Percentiles rank a stretch among this genome's conserved stretches.
These are phyloP conservation scores for Ophiostoma sp. DNA, from an alignment of 2,329 filamentous ascomycete species.

Conservation along the genomic window DNA sequence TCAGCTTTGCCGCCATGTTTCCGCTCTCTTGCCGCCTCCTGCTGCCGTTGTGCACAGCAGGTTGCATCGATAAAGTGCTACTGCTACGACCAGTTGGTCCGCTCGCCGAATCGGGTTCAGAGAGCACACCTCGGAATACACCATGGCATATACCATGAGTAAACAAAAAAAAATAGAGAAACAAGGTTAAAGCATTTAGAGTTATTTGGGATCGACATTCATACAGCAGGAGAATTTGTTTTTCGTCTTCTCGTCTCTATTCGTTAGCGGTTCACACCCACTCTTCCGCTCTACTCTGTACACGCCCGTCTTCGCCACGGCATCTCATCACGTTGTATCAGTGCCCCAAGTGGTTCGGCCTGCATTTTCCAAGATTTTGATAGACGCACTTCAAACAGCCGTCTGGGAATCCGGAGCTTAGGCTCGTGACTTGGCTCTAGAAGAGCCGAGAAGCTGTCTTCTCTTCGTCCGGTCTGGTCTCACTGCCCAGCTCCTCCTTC, in stretches of 20 bases:
- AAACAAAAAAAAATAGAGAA: background rate
- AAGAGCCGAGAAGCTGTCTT: background rate
- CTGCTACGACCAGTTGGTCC: background rate
- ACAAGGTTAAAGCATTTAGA: conserved; percentile 4
- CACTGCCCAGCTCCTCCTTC: background rate
- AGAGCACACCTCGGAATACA: background rate
- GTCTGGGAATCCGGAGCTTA: background rate
- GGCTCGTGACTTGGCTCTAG: background rate
- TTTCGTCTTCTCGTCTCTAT: background rate
- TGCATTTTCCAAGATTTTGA: background rate
- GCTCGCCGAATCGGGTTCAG: background rate
- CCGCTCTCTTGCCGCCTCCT: background rate
- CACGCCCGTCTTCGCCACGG: background rate
- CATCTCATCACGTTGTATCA: background rate
- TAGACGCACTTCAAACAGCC: background rate
- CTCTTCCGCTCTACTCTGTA: background rate
- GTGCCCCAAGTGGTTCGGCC: background rate
- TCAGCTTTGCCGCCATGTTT: background rate
- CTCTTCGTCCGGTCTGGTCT: background rate
- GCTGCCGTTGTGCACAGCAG: background rate
- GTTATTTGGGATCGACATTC: background rate
- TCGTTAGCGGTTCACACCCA: background rate
- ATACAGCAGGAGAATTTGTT: conserved; percentile 1
- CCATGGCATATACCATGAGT: background rate
- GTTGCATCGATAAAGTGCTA: background rate